A percentile compares a stretch with the other conserved stretches of the same genome.
phyloP scores from a whole-genome alignment of 1,284 basidiomycete species.

The Cutaneotrichosporon cutaneum region DNA sequence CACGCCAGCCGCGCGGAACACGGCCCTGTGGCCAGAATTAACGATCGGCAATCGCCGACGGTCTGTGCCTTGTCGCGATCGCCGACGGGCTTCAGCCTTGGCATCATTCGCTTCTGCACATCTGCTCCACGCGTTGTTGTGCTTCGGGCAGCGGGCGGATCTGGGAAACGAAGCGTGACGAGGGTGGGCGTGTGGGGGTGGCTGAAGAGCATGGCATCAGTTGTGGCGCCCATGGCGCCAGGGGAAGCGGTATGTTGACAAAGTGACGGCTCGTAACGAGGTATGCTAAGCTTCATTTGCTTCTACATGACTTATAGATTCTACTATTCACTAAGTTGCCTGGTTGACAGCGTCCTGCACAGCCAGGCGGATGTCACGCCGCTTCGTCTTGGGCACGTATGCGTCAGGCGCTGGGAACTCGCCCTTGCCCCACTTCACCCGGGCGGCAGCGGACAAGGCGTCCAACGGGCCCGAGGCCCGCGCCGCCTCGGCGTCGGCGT shows the following conservation, averaged over 20 bases:
- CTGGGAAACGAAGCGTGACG: neutral
- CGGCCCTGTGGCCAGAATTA: neutral
- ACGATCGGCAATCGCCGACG: neutral
- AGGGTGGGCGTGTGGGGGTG: neutral
- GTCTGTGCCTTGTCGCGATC: neutral
- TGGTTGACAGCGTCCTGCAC: neutral
- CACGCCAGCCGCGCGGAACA: no score
- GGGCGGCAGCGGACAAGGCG: constrained; percentile 71
- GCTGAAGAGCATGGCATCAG: neutral
- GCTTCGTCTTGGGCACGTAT: constrained; percentile 56
- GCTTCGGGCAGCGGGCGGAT: neutral
- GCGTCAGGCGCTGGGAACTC: constrained; percentile 75
- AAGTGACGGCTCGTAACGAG: neutral
- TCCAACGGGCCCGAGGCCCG: constrained; percentile 39
- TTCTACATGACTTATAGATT: no score
- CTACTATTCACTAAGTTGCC: no score
- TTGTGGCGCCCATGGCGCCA: neutral
- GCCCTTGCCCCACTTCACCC: constrained; percentile 74
- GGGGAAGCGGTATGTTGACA: neutral
- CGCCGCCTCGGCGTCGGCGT: constrained; percentile 10
- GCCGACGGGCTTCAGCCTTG: no score
- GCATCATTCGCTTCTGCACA: no score
- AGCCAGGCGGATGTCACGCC: neutral
- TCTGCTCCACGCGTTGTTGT: neutral
- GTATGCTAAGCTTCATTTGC: neutral